phyloP scores from a whole-genome alignment of 805 yeast species.

The Lipomyces anomalus region DNA sequence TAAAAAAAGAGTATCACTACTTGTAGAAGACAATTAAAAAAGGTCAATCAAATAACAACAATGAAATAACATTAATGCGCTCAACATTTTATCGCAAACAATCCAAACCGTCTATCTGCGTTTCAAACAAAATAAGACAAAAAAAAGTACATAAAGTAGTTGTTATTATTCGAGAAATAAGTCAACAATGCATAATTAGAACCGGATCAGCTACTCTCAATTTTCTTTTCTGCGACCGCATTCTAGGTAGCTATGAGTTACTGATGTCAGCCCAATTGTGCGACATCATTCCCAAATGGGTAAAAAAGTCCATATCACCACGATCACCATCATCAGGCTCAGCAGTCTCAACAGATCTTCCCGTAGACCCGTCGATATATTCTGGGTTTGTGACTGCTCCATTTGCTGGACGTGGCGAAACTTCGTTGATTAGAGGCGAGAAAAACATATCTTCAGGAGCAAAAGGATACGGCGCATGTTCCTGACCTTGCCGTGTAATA shows the following conservation, averaged over 20 bases:
- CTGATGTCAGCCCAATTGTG: conserved; percentile 17
- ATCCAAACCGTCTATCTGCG: not conserved
- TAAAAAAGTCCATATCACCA: conserved; percentile 18
- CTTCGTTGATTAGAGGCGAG: conserved; percentile 12
- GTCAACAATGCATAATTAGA: not conserved
- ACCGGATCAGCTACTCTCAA: too few relatives aligned
- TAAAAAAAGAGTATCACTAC: not conserved
- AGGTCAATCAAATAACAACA: too few relatives aligned
- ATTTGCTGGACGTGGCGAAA: not conserved
- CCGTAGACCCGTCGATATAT: too few relatives aligned
- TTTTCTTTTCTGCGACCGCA: not conserved
- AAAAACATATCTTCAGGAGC: conserved; percentile 12
- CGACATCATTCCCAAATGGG: conserved; percentile 16
- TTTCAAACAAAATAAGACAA: not conserved
- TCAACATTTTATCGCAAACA: not conserved
- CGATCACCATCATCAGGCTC: conserved; percentile 11
- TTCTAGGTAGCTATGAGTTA: not conserved
- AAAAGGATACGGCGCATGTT: not conserved
- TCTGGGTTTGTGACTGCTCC: not conserved
- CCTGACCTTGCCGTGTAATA: too few relatives aligned
- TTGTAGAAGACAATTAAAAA: not conserved
- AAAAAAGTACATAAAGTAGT: too few relatives aligned
- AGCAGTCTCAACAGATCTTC: too few relatives aligned
- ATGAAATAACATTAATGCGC: not conserved
- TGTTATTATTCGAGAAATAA: too few relatives aligned